Base-by-base conservation (phyloP, 352 stramenopile species). In the Phytopythium vexans region DNA sequence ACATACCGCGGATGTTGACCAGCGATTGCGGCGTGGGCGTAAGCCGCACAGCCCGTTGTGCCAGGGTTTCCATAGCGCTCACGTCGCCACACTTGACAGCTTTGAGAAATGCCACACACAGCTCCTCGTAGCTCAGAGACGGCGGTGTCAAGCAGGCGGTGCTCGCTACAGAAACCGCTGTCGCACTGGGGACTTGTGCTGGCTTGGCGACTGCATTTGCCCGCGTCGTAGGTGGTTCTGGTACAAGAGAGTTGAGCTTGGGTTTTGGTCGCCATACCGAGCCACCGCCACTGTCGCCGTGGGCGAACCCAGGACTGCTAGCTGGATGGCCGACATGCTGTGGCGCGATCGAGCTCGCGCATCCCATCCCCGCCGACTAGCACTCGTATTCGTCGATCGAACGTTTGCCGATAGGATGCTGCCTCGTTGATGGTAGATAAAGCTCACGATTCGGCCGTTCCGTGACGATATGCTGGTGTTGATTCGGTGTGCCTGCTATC, bases 1-100 rank as follows among this genome's bases (percentile, higher is more conserved):
- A 93, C 82, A 93, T 93, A 32, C 80, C 80, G 33, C 80, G 74
- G 12, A 86, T 71, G 41, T 91, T 85, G 42, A 89, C 52, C 14
- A 88, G 52, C 8, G 56, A 32, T 21, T 36, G 45, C 11, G 45
- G 49, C 34, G 58, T 37, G 1, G 43, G 43, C 43, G 27, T 49
- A 10, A 49, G 43, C 43, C 37, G 12, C 8, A 49, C 43, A 32
- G 16, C 43, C 16, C 35, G 43, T 31, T 49, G 46, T 38, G 33
- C 46, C 14, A 70, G 40, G 9, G 46, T 12, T 33, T 73, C 63
- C 59, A 89, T 78, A 34, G 52, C 35, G 16, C 48, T 15, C 14
- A 79, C 56, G 54, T 85, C 72, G 39, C 78, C 78, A 44, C 64
- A 72, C 54, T 89, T 89, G 33, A 86, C 78, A 16, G 75, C 71